These are phyloP conservation scores for Boletus pseudopeckii DNA, from an alignment of 768 basidiomycete genomes.

Conservation along the genomic window DNA sequence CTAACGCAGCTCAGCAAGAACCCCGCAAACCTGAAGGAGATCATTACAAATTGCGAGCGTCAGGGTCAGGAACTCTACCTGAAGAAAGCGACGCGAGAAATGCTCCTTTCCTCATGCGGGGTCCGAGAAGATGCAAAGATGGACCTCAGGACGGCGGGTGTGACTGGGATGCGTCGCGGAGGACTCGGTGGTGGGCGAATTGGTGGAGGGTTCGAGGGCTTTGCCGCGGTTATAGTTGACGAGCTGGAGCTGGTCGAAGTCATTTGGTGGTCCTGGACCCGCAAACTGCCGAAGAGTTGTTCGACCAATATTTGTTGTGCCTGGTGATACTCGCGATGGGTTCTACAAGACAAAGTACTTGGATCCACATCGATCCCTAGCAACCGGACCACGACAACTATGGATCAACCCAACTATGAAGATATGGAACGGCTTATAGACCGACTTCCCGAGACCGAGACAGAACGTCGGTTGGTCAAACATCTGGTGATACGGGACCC, in stretches of 20 bases:
- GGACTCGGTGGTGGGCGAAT: slow-evolving; percentile 42
- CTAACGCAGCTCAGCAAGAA: slow-evolving; percentile 79
- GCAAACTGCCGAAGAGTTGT: slow-evolving; percentile 23
- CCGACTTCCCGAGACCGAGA: slow-evolving; percentile 54
- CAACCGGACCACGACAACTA: slow-evolving; percentile 4
- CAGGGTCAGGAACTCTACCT: slow-evolving; percentile 42
- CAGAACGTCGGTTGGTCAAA: slow-evolving; percentile 57
- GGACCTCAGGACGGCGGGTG: slow-evolving; percentile 74
- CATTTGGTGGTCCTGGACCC: slow-evolving; percentile 9
- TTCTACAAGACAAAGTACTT: background rate
- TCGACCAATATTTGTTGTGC: background rate
- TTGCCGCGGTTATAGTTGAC: slow-evolving; percentile 45
- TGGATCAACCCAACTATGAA: slow-evolving; percentile 33
- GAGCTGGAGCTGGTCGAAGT: slow-evolving; percentile 47
- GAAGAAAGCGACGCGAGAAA: slow-evolving; percentile 85
- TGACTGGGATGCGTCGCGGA: slow-evolving; percentile 72
- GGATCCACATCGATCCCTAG: background rate
- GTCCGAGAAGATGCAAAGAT: slow-evolving; percentile 87
- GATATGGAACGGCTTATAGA: slow-evolving; percentile 60
- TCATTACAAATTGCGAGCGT: background rate
- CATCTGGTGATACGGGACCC: slow-evolving; percentile 53
- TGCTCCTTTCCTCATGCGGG: slow-evolving; percentile 75
- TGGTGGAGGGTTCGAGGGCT: slow-evolving; percentile 24
- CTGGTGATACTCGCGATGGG: no score
- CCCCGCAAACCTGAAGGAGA: slow-evolving; percentile 61